Conservation (phyloP, 306 rosid genomes). For the Cucurbita moschata region DNA sequence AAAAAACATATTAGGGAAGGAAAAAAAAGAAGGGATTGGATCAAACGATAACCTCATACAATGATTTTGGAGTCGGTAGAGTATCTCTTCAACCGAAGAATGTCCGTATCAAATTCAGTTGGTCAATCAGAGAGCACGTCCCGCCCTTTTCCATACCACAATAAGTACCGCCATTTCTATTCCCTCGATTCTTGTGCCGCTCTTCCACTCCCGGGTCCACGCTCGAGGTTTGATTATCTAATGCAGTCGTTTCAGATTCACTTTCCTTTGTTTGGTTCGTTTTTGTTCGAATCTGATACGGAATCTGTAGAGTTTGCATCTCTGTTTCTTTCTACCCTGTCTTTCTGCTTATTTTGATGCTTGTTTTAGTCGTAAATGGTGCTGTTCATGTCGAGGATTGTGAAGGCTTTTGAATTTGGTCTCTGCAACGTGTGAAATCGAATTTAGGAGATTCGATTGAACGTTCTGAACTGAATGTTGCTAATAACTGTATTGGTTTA, state of each 20-base stretch:
- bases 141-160: slow-evolving; percentile 1
- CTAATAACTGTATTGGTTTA: background rate
- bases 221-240: background rate
- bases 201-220: background rate
- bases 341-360: background rate
- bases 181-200: background rate
- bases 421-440: background rate
- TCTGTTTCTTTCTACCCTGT: background rate
- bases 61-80: background rate
- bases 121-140: background rate
- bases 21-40: background rate
- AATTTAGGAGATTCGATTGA: background rate
- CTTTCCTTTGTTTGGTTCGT: background rate
- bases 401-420: background rate
- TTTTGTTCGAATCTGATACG: background rate
- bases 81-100: too few species aligned
- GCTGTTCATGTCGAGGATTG: background rate
- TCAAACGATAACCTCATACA: background rate
- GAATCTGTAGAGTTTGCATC: background rate
- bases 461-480: background rate
- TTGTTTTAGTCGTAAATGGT: background rate
- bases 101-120: background rate
- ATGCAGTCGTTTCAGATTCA: background rate
- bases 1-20: too few species aligned
- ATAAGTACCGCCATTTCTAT: background rate